Evolutionary conservation across 176 grass and related monocot species (phyloP).

Genomic region (Zea mays): DNA sequence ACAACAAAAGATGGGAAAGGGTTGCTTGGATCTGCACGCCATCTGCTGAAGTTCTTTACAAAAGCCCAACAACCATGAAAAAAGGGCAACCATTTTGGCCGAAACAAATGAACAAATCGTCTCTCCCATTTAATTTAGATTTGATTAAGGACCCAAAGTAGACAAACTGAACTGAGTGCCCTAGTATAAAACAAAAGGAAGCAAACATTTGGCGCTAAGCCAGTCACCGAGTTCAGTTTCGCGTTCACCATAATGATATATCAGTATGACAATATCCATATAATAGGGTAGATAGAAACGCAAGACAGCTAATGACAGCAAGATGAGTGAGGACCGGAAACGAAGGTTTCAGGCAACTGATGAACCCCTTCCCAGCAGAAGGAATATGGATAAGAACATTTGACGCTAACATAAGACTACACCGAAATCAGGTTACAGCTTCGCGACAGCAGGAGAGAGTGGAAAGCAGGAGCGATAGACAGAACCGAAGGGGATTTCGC

Average conservation of each 20-base stretch:
- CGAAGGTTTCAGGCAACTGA: neutral
- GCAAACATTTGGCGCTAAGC: neutral
- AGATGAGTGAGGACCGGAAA: neutral
- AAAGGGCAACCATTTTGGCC: neutral
- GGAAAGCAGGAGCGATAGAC: neutral
- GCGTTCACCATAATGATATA: neutral
- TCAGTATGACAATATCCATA: too few relatives aligned
- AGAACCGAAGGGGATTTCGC: too few relatives aligned
- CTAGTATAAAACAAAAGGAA: neutral
- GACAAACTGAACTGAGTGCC: neutral
- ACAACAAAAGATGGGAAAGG: neutral
- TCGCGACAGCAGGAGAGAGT: neutral
- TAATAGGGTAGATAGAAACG: neutral
- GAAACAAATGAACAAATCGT: neutral
- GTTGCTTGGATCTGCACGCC: conserved; percentile 23
- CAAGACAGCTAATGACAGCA: neutral
- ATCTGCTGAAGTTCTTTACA: neutral
- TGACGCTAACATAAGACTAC: neutral
- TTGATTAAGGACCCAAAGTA: neutral
- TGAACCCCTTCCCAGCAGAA: neutral
- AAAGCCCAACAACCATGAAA: neutral
- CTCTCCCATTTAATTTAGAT: neutral
- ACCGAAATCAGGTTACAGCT: neutral
- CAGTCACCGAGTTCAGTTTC: neutral
- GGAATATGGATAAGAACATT: neutral